Conservation (phyloP, 495 filamentous ascomycete genomes). For the Letharia lupina region DNA sequence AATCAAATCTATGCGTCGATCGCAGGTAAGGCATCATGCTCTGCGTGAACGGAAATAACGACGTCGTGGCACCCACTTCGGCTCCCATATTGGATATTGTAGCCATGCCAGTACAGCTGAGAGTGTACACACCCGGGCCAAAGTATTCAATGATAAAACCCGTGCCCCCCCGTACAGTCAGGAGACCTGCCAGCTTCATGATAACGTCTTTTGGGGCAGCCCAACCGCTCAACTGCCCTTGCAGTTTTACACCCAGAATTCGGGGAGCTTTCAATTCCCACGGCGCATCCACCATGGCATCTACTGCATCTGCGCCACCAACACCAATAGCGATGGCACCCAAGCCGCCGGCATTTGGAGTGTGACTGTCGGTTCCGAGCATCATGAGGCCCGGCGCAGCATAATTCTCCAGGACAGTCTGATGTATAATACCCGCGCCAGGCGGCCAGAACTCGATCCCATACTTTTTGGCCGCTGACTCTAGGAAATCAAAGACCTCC, state of each 20-base stretch:
- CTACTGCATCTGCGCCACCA: slow-evolving; percentile 93
- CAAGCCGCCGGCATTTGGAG: slow-evolving; percentile 88
- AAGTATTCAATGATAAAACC: slow-evolving; percentile 92
- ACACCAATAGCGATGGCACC: slow-evolving; percentile 95
- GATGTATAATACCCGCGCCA: slow-evolving; percentile 97
- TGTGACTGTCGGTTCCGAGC: slow-evolving; percentile 98
- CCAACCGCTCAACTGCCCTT: slow-evolving; percentile 81
- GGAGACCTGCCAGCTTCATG: slow-evolving; percentile 72
- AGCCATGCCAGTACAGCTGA: slow-evolving; percentile 89
- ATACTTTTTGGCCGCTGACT: slow-evolving; percentile 89
- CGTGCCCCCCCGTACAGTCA: slow-evolving; percentile 92
- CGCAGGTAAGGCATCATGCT: slow-evolving; percentile 69
- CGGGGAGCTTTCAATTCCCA: slow-evolving; percentile 96
- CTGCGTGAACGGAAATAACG: slow-evolving; percentile 76
- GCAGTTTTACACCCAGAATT: slow-evolving; percentile 76
- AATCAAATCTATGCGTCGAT: slow-evolving; percentile 65
- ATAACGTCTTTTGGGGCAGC: slow-evolving; percentile 93
- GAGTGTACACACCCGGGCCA: slow-evolving; percentile 77
- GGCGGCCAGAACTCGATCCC: slow-evolving; percentile 99
- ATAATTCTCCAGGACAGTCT: slow-evolving; percentile 97
- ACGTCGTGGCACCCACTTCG: slow-evolving; percentile 94
- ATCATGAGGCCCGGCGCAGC: slow-evolving; percentile 97
- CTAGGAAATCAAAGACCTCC: slow-evolving; percentile 95
- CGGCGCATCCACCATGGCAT: slow-evolving; percentile 89
- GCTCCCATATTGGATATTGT: slow-evolving; percentile 90